A percentile compares a stretch with the other conserved stretches of the same genome.
These are phyloP conservation scores for Stagonosporopsis vannaccii DNA, from an alignment of 2,329 filamentous ascomycete genomes.

Conservation along the genomic window DNA sequence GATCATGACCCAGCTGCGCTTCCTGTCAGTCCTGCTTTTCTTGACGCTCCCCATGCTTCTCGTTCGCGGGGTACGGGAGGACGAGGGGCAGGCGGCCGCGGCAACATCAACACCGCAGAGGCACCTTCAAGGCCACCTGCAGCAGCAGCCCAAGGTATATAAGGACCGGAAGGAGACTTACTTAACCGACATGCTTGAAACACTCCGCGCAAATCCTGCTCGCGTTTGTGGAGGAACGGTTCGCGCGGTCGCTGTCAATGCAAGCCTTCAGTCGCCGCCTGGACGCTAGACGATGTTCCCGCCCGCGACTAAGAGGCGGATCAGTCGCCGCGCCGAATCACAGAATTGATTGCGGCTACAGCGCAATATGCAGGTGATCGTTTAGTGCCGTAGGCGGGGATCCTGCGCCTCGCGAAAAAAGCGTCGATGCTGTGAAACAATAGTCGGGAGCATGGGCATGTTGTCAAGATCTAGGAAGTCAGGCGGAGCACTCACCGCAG, in stretches of 20 bases:
- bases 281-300: conserved; percentile 10
- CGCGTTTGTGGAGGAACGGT: conserved; percentile 31
- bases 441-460: background rate
- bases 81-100: conserved; percentile 13
- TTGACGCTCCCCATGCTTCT: conserved; percentile 26
- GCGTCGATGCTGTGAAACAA: conserved; percentile 5
- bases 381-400: conserved; percentile 30
- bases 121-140: conserved; percentile 6
- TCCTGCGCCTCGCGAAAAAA: conserved; percentile 27
- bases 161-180: conserved; percentile 36
- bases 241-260: conserved; percentile 28
- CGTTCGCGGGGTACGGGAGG: conserved; percentile 23
- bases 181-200: conserved; percentile 50
- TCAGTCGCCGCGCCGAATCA: conserved; percentile 34
- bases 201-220: conserved; percentile 28
- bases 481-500: background rate
- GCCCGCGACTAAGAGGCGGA: conserved; percentile 27
- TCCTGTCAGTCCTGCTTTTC: conserved; percentile 43
- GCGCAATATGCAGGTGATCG: conserved; percentile 32
- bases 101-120: conserved; percentile 5
- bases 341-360: conserved; percentile 23
- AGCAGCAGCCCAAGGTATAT: background rate
- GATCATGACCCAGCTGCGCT: conserved; percentile 88
- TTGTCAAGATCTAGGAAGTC: background rate
- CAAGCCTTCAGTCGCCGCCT: conserved; percentile 26